Conservation (phyloP, 2,329 filamentous ascomycete genomes). For the Hymenoscyphus repandus region DNA sequence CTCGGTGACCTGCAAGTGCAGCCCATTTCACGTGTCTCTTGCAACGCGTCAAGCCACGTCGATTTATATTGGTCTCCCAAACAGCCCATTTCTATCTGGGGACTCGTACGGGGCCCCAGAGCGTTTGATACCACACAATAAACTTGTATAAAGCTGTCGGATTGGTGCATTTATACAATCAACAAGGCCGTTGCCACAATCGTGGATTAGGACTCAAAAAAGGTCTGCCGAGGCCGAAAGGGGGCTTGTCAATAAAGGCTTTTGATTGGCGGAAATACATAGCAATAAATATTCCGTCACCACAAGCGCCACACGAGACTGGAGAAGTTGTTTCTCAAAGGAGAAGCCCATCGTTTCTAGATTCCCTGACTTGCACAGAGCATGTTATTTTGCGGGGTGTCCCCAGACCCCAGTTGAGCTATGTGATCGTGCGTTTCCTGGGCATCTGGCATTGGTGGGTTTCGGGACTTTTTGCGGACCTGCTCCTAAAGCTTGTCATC, state of each 20-base stretch:
- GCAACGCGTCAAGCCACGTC: no score
- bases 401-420: not conserved
- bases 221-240: not conserved
- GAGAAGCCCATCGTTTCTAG: not conserved
- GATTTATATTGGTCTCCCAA: no score
- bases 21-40: no score
- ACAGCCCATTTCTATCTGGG: no score
- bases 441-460: not conserved
- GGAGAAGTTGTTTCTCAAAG: not conserved
- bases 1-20: no score
- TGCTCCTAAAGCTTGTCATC: not conserved
- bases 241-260: not conserved
- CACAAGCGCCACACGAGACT: not conserved
- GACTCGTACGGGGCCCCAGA: no score
- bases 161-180: not conserved
- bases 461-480: not conserved
- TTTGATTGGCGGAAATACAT: conserved; percentile 1
- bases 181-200: not conserved
- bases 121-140: no score
- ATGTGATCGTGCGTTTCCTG: not conserved
- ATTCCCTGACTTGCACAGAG: not conserved
- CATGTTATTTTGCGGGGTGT: not conserved
- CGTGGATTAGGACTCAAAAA: not conserved
- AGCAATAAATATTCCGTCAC: not conserved
- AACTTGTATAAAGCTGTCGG: not conserved